Conservation (phyloP, 371 early-diverging fungal species). For the Mucor mucedo region DNA sequence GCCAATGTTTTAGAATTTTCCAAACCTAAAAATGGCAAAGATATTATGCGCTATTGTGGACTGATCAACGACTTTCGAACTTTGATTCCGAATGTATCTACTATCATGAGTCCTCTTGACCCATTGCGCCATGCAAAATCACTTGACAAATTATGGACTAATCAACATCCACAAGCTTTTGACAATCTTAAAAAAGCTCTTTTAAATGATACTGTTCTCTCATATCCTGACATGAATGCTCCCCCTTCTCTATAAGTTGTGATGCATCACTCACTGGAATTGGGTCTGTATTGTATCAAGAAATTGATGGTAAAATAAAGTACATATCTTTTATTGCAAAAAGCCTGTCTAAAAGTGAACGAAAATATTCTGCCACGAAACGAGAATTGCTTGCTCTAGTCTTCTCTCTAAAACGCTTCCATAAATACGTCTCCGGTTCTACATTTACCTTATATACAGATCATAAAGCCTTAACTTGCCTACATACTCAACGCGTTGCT, state of each 20-base stretch:
- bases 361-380: not conserved
- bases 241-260: slow-evolving; percentile 36
- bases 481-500: no score
- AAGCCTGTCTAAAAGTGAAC: not conserved
- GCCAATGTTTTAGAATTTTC: slow-evolving; percentile 18
- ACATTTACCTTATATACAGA: slow-evolving; percentile 29
- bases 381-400: slow-evolving; percentile 12
- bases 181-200: no score
- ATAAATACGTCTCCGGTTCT: slow-evolving; percentile 34
- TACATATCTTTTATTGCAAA: slow-evolving; percentile 1
- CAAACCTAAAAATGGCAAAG: slow-evolving; percentile 19
- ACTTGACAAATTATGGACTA: slow-evolving; percentile 4
- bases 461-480: slow-evolving; percentile 24
- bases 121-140: slow-evolving; percentile 2
- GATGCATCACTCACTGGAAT: slow-evolving; percentile 28
- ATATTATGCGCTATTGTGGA: slow-evolving; percentile 23
- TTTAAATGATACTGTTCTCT: not conserved
- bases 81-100: not conserved
- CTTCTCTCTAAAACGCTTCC: slow-evolving; percentile 34
- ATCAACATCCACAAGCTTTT: not conserved
- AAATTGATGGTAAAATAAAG: not conserved
- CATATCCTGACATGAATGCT: slow-evolving; percentile 22
- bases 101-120: slow-evolving; percentile 4
- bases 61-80: slow-evolving; percentile 28
- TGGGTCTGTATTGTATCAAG: not conserved